A percentile compares a stretch with the other conserved stretches of the same genome.
These are phyloP conservation scores for Medicago ruthenica DNA, from an alignment of 306 rosid genomes.

Conservation along the genomic window DNA sequence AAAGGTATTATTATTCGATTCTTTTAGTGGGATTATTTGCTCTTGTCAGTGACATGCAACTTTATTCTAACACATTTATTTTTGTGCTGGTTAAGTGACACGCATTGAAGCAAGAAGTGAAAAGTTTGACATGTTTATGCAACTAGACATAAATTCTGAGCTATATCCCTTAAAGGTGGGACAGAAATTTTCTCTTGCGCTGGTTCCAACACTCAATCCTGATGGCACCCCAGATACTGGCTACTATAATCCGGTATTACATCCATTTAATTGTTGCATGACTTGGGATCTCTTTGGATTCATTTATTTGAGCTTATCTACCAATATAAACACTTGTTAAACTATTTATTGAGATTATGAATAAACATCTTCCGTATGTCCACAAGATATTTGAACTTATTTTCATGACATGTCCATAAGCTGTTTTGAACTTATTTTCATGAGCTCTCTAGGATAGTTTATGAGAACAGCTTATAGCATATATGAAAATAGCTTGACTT, in stretches of 20 bases:
- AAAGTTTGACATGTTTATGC: slow-evolving; percentile 97
- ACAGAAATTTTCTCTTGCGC: slow-evolving; percentile 78
- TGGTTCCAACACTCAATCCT: slow-evolving; percentile 77
- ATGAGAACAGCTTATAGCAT: too few relatives aligned
- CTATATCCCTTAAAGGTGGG: slow-evolving; percentile 76
- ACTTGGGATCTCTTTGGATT: neutral
- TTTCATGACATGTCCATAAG: too few relatives aligned
- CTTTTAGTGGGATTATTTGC: neutral
- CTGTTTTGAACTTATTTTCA: too few relatives aligned
- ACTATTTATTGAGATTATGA: neutral
- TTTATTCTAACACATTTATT: neutral
- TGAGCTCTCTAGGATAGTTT: too few relatives aligned
- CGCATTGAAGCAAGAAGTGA: slow-evolving; percentile 94
- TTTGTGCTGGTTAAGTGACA: slow-evolving; percentile 55
- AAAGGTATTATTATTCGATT: slow-evolving; percentile 54
- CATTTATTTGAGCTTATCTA: slow-evolving; percentile 9
- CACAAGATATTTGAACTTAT: too few relatives aligned
- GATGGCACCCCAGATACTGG: slow-evolving; percentile 95
- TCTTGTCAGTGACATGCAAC: neutral
- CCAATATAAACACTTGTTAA: neutral
- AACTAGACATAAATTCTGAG: slow-evolving; percentile 85
- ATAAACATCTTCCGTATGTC: too few relatives aligned
- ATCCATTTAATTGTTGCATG: neutral
- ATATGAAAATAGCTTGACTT: too few relatives aligned
- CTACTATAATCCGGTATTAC: slow-evolving; percentile 72